Evolutionary conservation across 164 flowering plant genomes (phyloP).

Genomic region (Tetrastigma voinierianum): DNA sequence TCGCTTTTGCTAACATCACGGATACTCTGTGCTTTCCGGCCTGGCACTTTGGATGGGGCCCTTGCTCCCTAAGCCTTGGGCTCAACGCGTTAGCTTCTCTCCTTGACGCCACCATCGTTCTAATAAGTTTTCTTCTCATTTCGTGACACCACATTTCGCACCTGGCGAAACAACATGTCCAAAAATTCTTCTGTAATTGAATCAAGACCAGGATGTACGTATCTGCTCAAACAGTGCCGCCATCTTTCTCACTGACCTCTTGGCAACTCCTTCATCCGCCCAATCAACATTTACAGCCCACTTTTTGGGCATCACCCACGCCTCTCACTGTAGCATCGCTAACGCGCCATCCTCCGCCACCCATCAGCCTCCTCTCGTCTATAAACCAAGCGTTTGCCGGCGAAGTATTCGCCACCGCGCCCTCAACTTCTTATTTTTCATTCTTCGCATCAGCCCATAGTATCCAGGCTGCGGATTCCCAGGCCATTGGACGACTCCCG

Average conservation of each 20-base stretch:
- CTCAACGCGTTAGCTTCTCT: constrained; percentile 58
- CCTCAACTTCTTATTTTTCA: constrained; percentile 46
- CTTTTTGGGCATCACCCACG: constrained; percentile 76
- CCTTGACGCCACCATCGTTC: constrained; percentile 72
- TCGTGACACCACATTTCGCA: constrained; percentile 64
- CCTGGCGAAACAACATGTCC: constrained; percentile 68
- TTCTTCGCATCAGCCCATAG: constrained; percentile 43
- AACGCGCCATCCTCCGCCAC: constrained; percentile 56
- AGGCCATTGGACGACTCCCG: constrained; percentile 57
- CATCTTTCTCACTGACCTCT: constrained; percentile 74
- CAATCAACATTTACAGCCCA: constrained; percentile 88
- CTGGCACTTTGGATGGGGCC: constrained; percentile 91
- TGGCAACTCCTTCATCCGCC: constrained; percentile 75
- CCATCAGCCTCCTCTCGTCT: constrained; percentile 53
- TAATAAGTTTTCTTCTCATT: constrained; percentile 60
- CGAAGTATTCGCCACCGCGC: constrained; percentile 61
- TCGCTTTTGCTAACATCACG: constrained; percentile 94
- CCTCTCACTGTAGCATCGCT: constrained; percentile 79
- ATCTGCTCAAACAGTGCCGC: constrained; percentile 62
- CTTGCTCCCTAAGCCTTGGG: constrained; percentile 88
- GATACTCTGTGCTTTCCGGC: constrained; percentile 87
- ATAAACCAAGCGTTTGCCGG: constrained; percentile 61
- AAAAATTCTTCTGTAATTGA: constrained; percentile 36
- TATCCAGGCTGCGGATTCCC: constrained; percentile 35
- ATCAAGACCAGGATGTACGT: constrained; percentile 56